Base-by-base conservation (phyloP, 2,329 filamentous ascomycete species). In the Calonectria leucothoes region DNA sequence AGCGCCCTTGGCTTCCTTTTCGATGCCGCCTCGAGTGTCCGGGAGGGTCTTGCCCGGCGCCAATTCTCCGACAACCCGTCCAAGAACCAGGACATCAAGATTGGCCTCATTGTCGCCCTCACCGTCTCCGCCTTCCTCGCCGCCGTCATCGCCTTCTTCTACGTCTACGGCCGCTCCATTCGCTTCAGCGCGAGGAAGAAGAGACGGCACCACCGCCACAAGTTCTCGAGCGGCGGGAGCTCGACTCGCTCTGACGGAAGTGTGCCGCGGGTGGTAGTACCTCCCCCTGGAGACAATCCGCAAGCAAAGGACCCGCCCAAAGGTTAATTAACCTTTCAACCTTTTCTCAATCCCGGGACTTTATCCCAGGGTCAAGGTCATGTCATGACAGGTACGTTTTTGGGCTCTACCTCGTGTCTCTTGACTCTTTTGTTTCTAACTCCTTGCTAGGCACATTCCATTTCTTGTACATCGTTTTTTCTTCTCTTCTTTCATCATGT, bases 51-150 rank as follows among this genome's bases (percentile, higher is more conserved):
- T 31, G 31, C 61, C n/a, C 75, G 74, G 61, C 78, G 80, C 20
- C 81, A 82, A 64, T 79, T 81, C 69, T 81, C 80, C 39, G 73
- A 74, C 39, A 77, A 79, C 52, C 74, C 79, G 6, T 66, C 75
- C 57, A 77, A 83, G 20, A 82, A 84, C 48, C 83, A 82, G 39
- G 85, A 87, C 76, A 81, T 83, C 66, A 85, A 83, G 39, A 88
- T 87, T 69, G 86, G 86, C 68, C 80, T 87, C 71, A 82, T 86
- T 4, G 83, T 88, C 55, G 86, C 84, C 71, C 79, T 88, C 49
- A 79, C 85, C 5, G 79, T 88, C 25, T 82, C 82, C 31, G 76
- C 83, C 25, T 88, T 88, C 70, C 68, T 88, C 69, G 77, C 82
- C 20, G 83, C 79, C 25, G 72, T 83, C 23, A 69, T 79, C 48